Evolutionary conservation across 805 yeast species (phyloP), one percentile per base, ranked within the genome.

Genomic region (Candida namnaoensis): DNA sequence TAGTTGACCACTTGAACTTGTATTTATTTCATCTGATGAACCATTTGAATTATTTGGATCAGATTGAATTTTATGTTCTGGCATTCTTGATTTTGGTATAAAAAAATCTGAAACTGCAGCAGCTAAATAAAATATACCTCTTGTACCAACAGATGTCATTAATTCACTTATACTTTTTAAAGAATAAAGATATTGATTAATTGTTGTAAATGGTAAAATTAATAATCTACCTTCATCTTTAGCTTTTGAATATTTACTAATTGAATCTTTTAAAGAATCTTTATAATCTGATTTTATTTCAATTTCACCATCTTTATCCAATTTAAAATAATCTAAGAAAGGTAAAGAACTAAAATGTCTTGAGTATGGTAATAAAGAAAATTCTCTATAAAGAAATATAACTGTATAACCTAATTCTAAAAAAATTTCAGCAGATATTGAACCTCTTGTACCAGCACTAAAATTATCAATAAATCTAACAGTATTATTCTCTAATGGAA

Each of bases 31-130:
- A 24, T 36, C 46, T 7, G 33, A n/a, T 8, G 28, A 24, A 7
- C 44, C 35, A 10, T 76, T 76, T 7, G 14, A 5, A 14, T 66
- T 64, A 28, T 69, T 75, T 24, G 76, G 78, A 44, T 79, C 80
- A 5, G 95, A 82, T 62, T 93, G 99, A 47, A 93, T 93, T 64
- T 93, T 93, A 64, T 93, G 99, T 53, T 88, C 88, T 3, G 97
- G 95, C 52, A 88, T 69, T 48, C 86, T 72, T 1, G 90, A 80
- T 36, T 75, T 76, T 2, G 99, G 99, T 35, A 93, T 71, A 64
- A 90, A 93, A 62, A 93, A 93, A 59, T 93, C 99, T 7, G 96
- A 86, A 0, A 93, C 99, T 0, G 99, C 99, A 8, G 99, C 98
- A 0, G 99, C 99, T 41, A 93, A 69, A 57, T 82, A 93, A 57